phyloP scores from a whole-genome alignment of 2,329 filamentous ascomycete genomes.

The Pseudogymnoascus destructans region DNA sequence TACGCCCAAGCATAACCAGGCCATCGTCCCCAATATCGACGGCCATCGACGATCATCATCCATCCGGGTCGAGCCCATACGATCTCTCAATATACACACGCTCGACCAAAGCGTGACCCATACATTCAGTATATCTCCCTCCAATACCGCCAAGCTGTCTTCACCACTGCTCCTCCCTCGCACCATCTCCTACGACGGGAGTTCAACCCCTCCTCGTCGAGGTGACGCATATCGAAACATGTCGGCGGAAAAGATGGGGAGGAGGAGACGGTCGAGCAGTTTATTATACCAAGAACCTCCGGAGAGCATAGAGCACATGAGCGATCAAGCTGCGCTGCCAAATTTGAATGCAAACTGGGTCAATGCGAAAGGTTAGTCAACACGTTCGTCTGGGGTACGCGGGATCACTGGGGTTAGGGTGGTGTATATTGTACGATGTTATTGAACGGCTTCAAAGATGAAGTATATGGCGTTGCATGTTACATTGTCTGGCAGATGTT shows the following conservation, averaged over 20 bases:
- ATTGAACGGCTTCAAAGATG: not conserved
- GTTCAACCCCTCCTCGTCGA: slow-evolving; percentile 54
- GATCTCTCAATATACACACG: not conserved
- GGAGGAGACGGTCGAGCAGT: slow-evolving; percentile 92
- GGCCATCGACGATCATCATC: not conserved
- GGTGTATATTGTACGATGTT: not conserved
- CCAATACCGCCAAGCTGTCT: slow-evolving; percentile 91
- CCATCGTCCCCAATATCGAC: not conserved
- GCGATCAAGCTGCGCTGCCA: slow-evolving; percentile 84
- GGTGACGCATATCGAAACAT: slow-evolving; percentile 38
- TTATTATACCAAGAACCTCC: slow-evolving; percentile 93
- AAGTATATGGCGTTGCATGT: not conserved
- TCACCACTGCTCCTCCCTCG: slow-evolving; percentile 75
- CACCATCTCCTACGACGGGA: slow-evolving; percentile 83
- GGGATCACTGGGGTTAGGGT: not conserved
- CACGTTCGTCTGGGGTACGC: slow-evolving; percentile 8
- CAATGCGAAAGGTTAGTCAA: slow-evolving; percentile 80
- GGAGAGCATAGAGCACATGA: slow-evolving; percentile 95
- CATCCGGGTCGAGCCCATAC: not conserved
- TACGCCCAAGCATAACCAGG: not conserved
- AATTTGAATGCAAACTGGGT: slow-evolving; percentile 99
- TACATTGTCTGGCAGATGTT: not conserved
- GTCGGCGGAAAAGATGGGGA: slow-evolving; percentile 51
- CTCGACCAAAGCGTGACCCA: slow-evolving; percentile 13
- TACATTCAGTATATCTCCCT: slow-evolving; percentile 22